Evolutionary conservation across 208 protist genomes (phyloP).

Genomic region (Wallacemonas rigidus): DNA sequence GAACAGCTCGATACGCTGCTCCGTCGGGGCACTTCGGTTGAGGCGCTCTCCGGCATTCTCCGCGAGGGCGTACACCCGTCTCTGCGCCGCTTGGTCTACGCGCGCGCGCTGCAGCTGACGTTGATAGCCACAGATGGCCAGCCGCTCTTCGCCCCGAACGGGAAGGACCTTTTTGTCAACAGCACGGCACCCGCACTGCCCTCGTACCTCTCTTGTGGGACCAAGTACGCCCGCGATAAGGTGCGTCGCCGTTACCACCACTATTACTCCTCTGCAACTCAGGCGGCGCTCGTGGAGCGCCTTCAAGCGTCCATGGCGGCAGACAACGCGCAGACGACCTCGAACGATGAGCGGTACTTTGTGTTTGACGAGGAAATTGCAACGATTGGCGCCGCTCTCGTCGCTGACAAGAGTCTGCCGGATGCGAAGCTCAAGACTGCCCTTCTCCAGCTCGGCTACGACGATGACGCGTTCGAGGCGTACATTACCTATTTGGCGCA

Average conservation of each 20-base stretch:
- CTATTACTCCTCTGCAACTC: conserved; percentile 49
- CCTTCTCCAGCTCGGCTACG: conserved; percentile 64
- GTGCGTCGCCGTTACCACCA: conserved; percentile 61
- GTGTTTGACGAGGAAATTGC: conserved; percentile 78
- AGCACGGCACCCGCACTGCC: conserved; percentile 25
- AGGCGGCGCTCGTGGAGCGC: conserved; percentile 45
- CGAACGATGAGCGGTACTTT: conserved; percentile 88
- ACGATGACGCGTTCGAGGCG: conserved; percentile 39
- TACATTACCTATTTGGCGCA: conserved; percentile 63
- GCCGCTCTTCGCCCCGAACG: conserved; percentile 50
- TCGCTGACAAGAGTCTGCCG: conserved; percentile 66
- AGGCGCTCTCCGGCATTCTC: conserved; percentile 43
- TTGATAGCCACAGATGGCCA: conserved; percentile 64
- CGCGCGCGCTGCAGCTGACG: conserved; percentile 66
- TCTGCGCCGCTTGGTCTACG: conserved; percentile 79
- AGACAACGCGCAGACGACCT: conserved; percentile 57
- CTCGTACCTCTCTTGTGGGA: conserved; percentile 58
- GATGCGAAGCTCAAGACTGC: conserved; percentile 49
- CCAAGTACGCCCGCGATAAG: conserved; percentile 56
- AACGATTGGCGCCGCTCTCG: conserved; percentile 52
- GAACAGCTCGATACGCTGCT: conserved; percentile 57
- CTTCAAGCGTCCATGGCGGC: conserved; percentile 58
- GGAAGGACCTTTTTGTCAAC: conserved; percentile 40
- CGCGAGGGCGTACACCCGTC: conserved; percentile 64
- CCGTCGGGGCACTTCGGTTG: conserved; percentile 41